Evolutionary conservation across 805 yeast genomes (phyloP), one percentile per base, ranked within the genome.

Genomic region (Candida nemodendra): DNA sequence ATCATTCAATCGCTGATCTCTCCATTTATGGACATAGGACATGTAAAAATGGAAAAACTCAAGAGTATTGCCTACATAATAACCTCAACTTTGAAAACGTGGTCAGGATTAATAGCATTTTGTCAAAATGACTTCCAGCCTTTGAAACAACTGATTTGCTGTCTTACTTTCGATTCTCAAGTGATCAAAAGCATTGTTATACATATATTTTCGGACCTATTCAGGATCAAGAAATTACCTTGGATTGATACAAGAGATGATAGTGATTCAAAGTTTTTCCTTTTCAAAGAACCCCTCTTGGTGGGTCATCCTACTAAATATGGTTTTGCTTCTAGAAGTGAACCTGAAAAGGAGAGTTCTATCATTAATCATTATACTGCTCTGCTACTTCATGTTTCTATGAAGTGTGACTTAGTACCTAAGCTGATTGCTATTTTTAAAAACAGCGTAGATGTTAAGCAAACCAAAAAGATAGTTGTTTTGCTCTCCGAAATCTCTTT

Each of bases 81-180:
- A 2, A 64, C 84, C 0, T 57, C 74, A 4, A 63, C 86, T 17
- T 61, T 91, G 33, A 84, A 86, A 44, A 71, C 79, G 23, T 82
- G 91, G 78, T 70, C 84, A 9, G 99, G 99, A 0, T 53, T 89
- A 9, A 71, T 81, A 42, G 75, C 82, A 12, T 75, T 81, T 49
- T 72, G 84, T 1, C 68, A 74, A 39, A 67, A 80, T 46, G 63
- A 78, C 41, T 81, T 77, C 44, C 64, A 66, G 38, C 72, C 81
- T 8, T 54, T 90, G 16, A 66, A 64, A 28, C 76, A 78, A 36
- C 62, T 90, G 19, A 62, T 90, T 2, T 61, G 69, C 29, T 81
- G 89, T 55, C 64, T 93, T 29, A 61, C 66, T n/a, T 69, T 73
- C 36, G 79, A 78, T n/a, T 73, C 78, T 9, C 68, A 77, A 1